Percentiles rank a stretch among this genome's conserved stretches.
Conservation (phyloP, 1,139 yeast species). For the Zhuliangozyma blackwelliae region DNA sequence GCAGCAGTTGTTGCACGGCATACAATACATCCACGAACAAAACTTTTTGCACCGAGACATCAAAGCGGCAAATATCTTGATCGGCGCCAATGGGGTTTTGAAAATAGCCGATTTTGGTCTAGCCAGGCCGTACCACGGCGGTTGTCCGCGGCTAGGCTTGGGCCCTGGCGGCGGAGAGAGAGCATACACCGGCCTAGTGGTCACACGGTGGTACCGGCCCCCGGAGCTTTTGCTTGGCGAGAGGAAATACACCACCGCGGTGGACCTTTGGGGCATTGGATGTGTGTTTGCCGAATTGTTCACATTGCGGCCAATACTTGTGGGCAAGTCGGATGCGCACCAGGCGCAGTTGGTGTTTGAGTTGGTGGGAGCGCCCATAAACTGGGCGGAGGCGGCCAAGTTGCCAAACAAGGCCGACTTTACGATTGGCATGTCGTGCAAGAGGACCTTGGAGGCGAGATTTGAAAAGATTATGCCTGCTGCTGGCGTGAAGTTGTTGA, state of each 20-base stretch:
- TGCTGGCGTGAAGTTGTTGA: conserved; percentile 42
- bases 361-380: conserved; percentile 75
- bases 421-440: conserved; percentile 43
- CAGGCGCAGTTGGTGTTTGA: conserved; percentile 82
- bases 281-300: conserved; percentile 94
- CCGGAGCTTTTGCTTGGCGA: conserved; percentile 90
- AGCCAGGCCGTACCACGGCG: conserved; percentile 77
- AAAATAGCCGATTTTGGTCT: conserved; percentile 92
- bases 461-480: conserved; percentile 32
- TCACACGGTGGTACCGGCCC: conserved; percentile 96
- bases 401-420: conserved; percentile 57
- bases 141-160: conserved; percentile 51
- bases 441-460: conserved; percentile 48
- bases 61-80: conserved; percentile 86
- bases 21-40: conserved; percentile 74
- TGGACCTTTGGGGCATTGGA: conserved; percentile 96
- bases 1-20: conserved; percentile 73
- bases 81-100: conserved; percentile 71
- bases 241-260: conserved; percentile 82
- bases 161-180: conserved; percentile 74
- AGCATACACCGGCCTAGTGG: conserved; percentile 85
- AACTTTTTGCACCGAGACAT: conserved; percentile 83
- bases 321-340: conserved; percentile 84
- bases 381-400: conserved; percentile 61
- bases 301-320: conserved; percentile 74